Percentiles rank a stretch among this genome's conserved stretches.
Conservation (phyloP, 2,329 filamentous ascomycete genomes). For the Fusarium sp. region DNA sequence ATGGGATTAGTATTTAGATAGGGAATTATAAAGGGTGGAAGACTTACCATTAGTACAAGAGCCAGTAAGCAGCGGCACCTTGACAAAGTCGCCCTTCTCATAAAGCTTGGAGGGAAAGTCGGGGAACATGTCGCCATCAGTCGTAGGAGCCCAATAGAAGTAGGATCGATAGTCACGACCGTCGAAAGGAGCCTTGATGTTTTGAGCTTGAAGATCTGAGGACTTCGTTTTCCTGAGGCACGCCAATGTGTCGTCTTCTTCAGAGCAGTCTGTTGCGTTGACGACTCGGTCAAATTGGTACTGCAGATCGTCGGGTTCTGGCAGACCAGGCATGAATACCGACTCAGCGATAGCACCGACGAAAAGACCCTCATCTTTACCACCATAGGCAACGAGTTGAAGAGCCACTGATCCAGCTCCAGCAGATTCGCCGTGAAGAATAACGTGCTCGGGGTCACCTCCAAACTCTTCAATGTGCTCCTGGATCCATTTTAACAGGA, state of each 20-base stretch:
- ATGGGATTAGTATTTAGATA: constrained; percentile 15
- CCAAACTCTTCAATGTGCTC: constrained; percentile 69
- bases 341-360: constrained; percentile 61
- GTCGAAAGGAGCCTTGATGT: constrained; percentile 56
- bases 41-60: constrained; percentile 58
- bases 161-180: constrained; percentile 52
- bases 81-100: constrained; percentile 55
- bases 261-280: constrained; percentile 53
- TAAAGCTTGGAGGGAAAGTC: constrained; percentile 59
- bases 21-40: too few species aligned
- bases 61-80: constrained; percentile 61
- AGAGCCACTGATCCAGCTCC: constrained; percentile 70
- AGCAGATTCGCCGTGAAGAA: constrained; percentile 71
- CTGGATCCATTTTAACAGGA: constrained; percentile 71
- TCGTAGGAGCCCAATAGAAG: constrained; percentile 65
- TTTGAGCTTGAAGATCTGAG: constrained; percentile 56
- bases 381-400: constrained; percentile 62
- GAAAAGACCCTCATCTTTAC: constrained; percentile 60
- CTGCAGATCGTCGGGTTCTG: constrained; percentile 58
- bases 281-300: constrained; percentile 60
- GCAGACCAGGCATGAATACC: constrained; percentile 64
- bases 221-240: constrained; percentile 58
- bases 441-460: constrained; percentile 69
- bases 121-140: constrained; percentile 61
- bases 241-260: constrained; percentile 50